phyloP scores from a whole-genome alignment of 208 protist species.

The Leishmania turanica region DNA sequence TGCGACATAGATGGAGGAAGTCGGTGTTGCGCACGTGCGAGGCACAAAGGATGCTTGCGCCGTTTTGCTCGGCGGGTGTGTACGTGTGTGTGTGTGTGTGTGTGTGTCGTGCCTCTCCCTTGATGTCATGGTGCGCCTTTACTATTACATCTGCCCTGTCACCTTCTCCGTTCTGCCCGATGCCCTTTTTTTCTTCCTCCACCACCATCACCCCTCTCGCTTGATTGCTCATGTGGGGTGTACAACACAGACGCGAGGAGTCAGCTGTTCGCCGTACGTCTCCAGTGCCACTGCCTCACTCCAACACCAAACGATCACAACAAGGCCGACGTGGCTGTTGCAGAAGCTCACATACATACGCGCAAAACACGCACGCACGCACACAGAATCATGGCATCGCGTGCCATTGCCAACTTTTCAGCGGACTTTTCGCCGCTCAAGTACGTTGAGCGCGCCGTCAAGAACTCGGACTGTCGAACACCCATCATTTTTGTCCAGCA shows the following conservation, averaged over 20 bases:
- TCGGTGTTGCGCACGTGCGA: background rate
- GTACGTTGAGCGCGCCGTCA: conserved; percentile 68
- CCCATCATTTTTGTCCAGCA: conserved; percentile 78
- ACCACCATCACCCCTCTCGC: background rate
- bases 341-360: background rate
- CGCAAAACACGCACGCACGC: background rate
- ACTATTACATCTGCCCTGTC: background rate
- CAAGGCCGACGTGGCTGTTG: background rate
- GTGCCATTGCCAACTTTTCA: conserved; percentile 29
- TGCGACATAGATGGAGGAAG: background rate
- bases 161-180: background rate
- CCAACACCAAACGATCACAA: background rate
- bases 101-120: background rate
- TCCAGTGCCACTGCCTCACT: background rate
- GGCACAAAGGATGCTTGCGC: background rate
- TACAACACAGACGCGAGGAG: background rate
- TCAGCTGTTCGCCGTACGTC: background rate
- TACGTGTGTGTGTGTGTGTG: background rate
- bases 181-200: background rate
- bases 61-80: background rate
- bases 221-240: background rate
- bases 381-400: conserved; percentile 15
- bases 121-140: background rate
- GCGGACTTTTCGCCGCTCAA: conserved; percentile 56
- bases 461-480: conserved; percentile 88